A percentile compares a stretch with the other conserved stretches of the same genome.
These are phyloP conservation scores for Epichloe elymi DNA, from an alignment of 2,329 filamentous ascomycete species.

Conservation along the genomic window DNA sequence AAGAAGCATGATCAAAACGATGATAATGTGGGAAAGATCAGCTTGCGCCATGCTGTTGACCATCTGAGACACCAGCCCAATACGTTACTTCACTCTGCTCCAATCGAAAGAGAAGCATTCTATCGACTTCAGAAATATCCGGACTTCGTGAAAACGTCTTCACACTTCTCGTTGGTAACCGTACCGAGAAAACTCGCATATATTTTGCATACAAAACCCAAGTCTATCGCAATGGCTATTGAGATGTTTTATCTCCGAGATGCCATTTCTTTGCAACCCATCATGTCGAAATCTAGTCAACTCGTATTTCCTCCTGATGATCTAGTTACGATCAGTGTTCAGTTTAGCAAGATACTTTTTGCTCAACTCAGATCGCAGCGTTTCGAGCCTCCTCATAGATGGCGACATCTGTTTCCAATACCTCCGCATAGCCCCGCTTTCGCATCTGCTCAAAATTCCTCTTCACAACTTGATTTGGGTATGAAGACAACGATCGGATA, in stretches of 20 bases:
- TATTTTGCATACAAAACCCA: constrained; percentile 61
- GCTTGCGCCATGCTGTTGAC: constrained; percentile 49
- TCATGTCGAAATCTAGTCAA: constrained; percentile 40
- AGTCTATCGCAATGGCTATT: constrained; percentile 67
- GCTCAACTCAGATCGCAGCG: constrained; percentile 82
- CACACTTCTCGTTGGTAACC: constrained; percentile 62
- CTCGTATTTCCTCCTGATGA: constrained; percentile 64
- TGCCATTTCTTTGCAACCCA: constrained; percentile 56
- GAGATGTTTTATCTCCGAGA: constrained; percentile 92
- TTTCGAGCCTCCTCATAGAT: constrained; percentile 51
- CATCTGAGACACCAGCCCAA: constrained; percentile 44
- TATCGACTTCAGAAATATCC: constrained; percentile 80
- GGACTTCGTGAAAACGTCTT: constrained; percentile 53
- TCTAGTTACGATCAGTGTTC: constrained; percentile 63
- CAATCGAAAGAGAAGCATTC: constrained; percentile 80
- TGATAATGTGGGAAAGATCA: constrained; percentile 27
- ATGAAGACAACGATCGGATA: constrained; percentile 88
- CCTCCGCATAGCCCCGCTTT: constrained; percentile 2
- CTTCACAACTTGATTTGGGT: constrained; percentile 48
- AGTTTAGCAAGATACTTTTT: constrained; percentile 79
- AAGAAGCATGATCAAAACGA: constrained; percentile 15
- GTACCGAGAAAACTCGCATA: constrained; percentile 74
- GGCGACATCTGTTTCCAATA: constrained; percentile 23
- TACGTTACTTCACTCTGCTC: constrained; percentile 54
- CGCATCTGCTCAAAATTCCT: constrained; percentile 8